These are phyloP conservation scores for Astrothelium macrocarpum DNA, from an alignment of 495 filamentous ascomycete genomes.

Conservation along the genomic window DNA sequence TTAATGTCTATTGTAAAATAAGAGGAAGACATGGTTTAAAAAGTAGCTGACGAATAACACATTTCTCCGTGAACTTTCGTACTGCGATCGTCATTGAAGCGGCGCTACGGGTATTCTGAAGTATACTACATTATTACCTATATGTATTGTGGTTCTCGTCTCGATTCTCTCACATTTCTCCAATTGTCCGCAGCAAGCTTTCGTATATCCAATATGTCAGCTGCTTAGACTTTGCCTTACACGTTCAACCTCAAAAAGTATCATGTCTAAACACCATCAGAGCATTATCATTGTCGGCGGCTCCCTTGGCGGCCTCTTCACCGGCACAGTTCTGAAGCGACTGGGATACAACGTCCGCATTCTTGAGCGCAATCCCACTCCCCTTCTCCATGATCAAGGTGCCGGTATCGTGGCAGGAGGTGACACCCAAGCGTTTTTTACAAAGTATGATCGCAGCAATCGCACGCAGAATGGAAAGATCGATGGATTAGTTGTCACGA, in stretches of 20 bases:
- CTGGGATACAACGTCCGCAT: slow-evolving; percentile 41
- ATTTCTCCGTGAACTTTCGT: neutral
- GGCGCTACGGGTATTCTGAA: neutral
- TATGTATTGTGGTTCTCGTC: no score
- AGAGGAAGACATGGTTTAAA: no score
- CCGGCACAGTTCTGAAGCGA: slow-evolving; percentile 19
- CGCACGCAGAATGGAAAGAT: slow-evolving; percentile 17
- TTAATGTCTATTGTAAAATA: no score
- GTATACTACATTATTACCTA: no score
- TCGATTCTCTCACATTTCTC: no score
- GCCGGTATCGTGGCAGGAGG: slow-evolving; percentile 46
- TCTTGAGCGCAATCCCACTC: slow-evolving; percentile 41
- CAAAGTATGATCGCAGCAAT: slow-evolving; percentile 27
- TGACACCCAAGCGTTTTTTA: slow-evolving; percentile 30
- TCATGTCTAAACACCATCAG: neutral
- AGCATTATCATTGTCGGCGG: slow-evolving; percentile 23
- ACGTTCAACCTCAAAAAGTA: neutral
- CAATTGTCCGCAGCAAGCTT: no score
- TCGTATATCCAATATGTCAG: no score
- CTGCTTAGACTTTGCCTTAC: neutral
- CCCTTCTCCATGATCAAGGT: slow-evolving; percentile 45
- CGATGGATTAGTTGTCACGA: slow-evolving; percentile 27
- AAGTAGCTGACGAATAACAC: no score
- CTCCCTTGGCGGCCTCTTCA: slow-evolving; percentile 24
- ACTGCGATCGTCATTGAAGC: neutral